Conservation (phyloP, 768 basidiomycete genomes). For the Calocera cornea region DNA sequence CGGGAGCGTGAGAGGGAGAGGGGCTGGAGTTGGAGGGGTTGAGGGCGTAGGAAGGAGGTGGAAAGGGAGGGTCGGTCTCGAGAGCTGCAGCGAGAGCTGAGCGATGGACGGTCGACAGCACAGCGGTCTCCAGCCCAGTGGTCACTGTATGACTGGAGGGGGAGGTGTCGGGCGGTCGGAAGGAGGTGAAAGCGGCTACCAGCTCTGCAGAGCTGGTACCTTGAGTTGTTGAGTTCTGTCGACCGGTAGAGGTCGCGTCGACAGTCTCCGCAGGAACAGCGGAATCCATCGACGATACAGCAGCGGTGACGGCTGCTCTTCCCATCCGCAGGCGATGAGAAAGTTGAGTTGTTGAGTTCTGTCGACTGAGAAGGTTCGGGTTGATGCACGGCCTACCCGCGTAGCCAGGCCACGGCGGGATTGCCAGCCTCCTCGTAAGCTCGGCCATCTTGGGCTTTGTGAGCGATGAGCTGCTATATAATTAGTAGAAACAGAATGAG, state of each 20-base stretch:
- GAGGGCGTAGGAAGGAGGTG: not conserved
- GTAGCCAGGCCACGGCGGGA: not conserved
- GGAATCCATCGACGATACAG: not conserved
- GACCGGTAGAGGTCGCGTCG: not conserved
- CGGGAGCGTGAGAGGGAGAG: not conserved
- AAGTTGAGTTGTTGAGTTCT: no score
- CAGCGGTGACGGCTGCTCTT: not conserved
- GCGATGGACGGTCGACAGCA: no score
- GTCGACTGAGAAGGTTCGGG: not conserved
- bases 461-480: not conserved
- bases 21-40: not conserved
- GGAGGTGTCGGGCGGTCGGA: no score
- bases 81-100: no score
- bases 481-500: not conserved
- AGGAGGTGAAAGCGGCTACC: no score
- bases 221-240: not conserved
- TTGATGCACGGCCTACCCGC: not conserved
- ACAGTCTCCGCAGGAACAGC: not conserved
- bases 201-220: not conserved
- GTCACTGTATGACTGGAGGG: no score
- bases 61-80: not conserved
- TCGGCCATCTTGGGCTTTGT: not conserved
- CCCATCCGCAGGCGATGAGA: not conserved
- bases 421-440: not conserved
- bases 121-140: no score